Evolutionary conservation across 306 rosid species (phyloP), one percentile per base, ranked within the genome.

Genomic region (Vigna mungo): DNA sequence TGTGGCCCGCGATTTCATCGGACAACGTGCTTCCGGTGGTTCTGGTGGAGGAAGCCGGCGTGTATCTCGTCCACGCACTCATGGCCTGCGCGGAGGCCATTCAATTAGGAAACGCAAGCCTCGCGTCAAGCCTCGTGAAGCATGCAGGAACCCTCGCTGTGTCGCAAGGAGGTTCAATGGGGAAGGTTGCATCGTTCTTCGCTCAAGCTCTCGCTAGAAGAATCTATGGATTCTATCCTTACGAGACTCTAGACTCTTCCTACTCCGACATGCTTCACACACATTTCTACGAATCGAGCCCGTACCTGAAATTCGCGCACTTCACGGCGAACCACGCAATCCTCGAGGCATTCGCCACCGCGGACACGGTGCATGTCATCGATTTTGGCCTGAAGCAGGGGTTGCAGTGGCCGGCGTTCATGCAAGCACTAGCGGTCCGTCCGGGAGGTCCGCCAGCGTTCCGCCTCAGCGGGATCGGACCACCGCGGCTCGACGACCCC

Each of bases 321-420:
- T 54, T 54, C 61, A 54, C 61, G 32, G 61, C 32, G 61, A 54
- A 54, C 61, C 61, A 54, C 32, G 32, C 61, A 30, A 54, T 54
- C 61, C 61, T 54, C 7, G 61, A 54, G 20, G 61, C 61, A 14
- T 9, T 6, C 15, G 61, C 61, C 32, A 1, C 61, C 14, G 61
- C 61, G 23, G 61, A 54, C 12, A 54, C 61, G 14, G 30, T 54
- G 5, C 61, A 54, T 12, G 32, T 54, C 1, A 9, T 54, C 15
- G 61, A 54, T 54, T 54, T 54, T 25, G 61, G 61, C 32, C 61
- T 54, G 1, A 54, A 20, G 61, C 61, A 54, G 15, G 61, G 61
- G 61, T 20, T 54, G 61, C 61, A 54, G 32, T 54, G 61, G 61
- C 61, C 61, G 6, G 61, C 61, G 32, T 25, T 54, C 32, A 54